Base-by-base conservation (phyloP, 2,329 filamentous ascomycete genomes). In the Paracorniculantispora psalliotae region DNA sequence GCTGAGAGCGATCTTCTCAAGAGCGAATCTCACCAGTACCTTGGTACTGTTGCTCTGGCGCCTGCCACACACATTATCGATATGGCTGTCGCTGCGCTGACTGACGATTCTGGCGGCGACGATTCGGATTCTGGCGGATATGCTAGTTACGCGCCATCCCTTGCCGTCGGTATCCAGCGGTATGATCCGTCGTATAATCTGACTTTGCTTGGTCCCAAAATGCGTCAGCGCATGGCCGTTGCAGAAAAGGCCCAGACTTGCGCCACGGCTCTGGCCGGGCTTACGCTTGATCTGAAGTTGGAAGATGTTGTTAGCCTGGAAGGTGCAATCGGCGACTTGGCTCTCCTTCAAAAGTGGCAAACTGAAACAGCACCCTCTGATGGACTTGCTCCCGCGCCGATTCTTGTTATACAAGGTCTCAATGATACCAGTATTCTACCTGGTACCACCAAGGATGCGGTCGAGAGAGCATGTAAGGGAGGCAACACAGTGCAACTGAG, bases 31-130 rank as follows among this genome's bases (percentile, higher is more conserved):
- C 23, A 35, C 9, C 25, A 46, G 39, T 65, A 64, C 43, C 44
- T 64, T 12, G 61, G 63, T 12, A 62, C 55, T 21, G 63, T 65
- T 6, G 59, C 63, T 13, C 4, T 65, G 9, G 61, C 61, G 9
- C 63, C 63, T 1, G 58, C 61, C 3, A 62, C 57, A 7, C 49
- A 51, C 37, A 28, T 61, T 7, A 30, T 56, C 10, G 60, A 63
- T 39, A 60, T 61, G 58, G 30, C 63, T 9, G 17, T 59, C 30
- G 47, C 25, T 28, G 50, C 23, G 1, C 13, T 53, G 15, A 25
- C 26, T 17, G 49, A 28, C 33, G 4, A 9, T 15, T 41, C 49
- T 7, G 35, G 35, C 4, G 49, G 49, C n/a, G 35, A 30, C 9
- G 50, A 43, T 12, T 13, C 37, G 2, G 50, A 30, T 25, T 19